Conservation (phyloP, 2,329 filamentous ascomycete species). For the Cercospora nicotianae region DNA sequence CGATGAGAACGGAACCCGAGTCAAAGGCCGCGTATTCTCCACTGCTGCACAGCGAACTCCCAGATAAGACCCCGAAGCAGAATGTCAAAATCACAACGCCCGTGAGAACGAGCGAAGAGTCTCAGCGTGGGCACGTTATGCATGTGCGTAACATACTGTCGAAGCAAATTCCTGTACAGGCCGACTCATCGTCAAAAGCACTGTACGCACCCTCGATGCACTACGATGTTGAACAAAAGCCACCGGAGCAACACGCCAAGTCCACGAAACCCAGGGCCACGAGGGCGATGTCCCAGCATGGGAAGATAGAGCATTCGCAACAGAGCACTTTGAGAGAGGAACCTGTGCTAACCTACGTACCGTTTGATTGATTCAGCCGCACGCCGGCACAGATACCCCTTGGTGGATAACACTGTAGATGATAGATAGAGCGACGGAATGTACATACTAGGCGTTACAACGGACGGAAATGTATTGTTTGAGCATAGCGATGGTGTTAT, state of each 20-base stretch:
- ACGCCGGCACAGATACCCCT: background rate
- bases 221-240: background rate
- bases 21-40: background rate
- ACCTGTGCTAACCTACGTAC: background rate
- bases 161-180: background rate
- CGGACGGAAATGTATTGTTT: background rate
- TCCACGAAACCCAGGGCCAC: background rate
- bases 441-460: background rate
- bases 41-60: background rate
- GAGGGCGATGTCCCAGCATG: background rate
- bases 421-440: background rate
- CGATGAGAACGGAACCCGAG: background rate
- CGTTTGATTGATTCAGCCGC: background rate
- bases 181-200: background rate
- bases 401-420: background rate
- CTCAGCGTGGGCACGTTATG: background rate
- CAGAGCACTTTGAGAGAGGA: background rate
- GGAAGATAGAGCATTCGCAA: background rate
- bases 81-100: background rate
- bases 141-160: background rate
- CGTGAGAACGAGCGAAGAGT: background rate
- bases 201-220: background rate
- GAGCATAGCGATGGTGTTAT: background rate
- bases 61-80: background rate
- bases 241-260: background rate